A percentile compares a stretch with the other conserved stretches of the same genome.
These are phyloP conservation scores for Phytophthora uliginosa DNA, from an alignment of 352 stramenopile species.

Conservation along the genomic window DNA sequence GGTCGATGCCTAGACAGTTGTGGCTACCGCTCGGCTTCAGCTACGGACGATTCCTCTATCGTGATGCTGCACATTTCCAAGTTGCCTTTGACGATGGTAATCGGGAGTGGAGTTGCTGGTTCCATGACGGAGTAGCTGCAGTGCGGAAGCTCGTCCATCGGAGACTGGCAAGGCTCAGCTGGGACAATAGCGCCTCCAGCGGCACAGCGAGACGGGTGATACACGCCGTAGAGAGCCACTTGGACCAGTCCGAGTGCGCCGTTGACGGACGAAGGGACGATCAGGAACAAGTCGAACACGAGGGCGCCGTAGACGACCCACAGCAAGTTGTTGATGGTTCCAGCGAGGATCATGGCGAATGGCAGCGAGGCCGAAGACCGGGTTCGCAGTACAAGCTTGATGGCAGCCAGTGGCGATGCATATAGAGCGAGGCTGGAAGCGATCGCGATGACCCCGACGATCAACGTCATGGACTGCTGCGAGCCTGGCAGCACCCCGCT, in stretches of 20 bases:
- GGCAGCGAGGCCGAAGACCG: slow-evolving; percentile 68
- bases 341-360: slow-evolving; percentile 70
- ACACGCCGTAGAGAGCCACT: slow-evolving; percentile 69
- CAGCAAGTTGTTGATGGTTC: slow-evolving; percentile 77
- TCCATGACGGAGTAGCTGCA: slow-evolving; percentile 39
- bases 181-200: slow-evolving; percentile 23
- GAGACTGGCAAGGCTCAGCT: slow-evolving; percentile 18
- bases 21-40: slow-evolving; percentile 19
- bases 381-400: slow-evolving; percentile 63
- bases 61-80: slow-evolving; percentile 47
- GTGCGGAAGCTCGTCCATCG: slow-evolving; percentile 29
- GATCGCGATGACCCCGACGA: slow-evolving; percentile 58
- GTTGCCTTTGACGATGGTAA: slow-evolving; percentile 23
- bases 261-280: slow-evolving; percentile 64
- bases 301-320: slow-evolving; percentile 78
- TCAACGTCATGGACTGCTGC: slow-evolving; percentile 34
- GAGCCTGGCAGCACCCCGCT: slow-evolving; percentile 39
- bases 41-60: slow-evolving; percentile 27
- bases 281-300: slow-evolving; percentile 63
- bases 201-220: slow-evolving; percentile 44
- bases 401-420: slow-evolving; percentile 65
- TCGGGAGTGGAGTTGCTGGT: slow-evolving; percentile 13
- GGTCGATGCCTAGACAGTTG: slow-evolving; percentile 12
- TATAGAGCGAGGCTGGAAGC: slow-evolving; percentile 73
- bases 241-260: slow-evolving; percentile 59